Conservation (phyloP, 768 basidiomycete genomes). For the Pisolithus marmoratus region DNA sequence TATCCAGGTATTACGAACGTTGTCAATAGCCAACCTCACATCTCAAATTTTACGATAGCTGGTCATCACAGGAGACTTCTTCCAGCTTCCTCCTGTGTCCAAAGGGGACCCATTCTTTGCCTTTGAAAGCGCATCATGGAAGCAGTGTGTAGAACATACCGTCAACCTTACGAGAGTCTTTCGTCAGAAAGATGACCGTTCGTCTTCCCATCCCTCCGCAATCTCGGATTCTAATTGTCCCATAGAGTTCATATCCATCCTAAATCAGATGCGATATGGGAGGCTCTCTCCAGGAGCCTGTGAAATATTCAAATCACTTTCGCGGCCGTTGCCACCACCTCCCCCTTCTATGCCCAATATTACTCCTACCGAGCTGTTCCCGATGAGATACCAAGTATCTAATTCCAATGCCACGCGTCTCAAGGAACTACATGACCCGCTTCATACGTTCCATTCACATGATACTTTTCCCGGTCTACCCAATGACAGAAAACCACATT, state of each 20-base stretch:
- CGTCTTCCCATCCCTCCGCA: constrained; percentile 11
- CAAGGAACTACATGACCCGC: constrained; percentile 36
- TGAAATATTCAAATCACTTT: constrained; percentile 42
- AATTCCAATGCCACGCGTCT: constrained; percentile 55
- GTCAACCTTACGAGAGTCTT: constrained; percentile 70
- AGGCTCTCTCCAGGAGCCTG: constrained; percentile 42
- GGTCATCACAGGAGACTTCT: constrained; percentile 54
- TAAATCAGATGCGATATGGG: constrained; percentile 75
- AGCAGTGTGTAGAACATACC: constrained; percentile 45
- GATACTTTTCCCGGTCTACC: constrained; percentile 37
- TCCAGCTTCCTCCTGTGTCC: constrained; percentile 51
- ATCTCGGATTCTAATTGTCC: background rate
- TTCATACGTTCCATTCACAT: constrained; percentile 40
- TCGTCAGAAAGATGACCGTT: constrained; percentile 67
- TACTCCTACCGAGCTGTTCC: constrained; percentile 53
- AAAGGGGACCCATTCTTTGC: constrained; percentile 50
- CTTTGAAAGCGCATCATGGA: constrained; percentile 51
- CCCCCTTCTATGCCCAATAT: constrained; percentile 26
- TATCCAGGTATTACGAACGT: constrained; percentile 43
- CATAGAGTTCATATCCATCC: constrained; percentile 59
- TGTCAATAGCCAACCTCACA: background rate
- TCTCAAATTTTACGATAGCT: constrained; percentile 25
- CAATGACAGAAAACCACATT: background rate
- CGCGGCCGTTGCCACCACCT: constrained; percentile 21
- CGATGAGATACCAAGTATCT: constrained; percentile 65